phyloP scores from a whole-genome alignment of 495 filamentous ascomycete genomes.

The Corynascus novoguineensis region DNA sequence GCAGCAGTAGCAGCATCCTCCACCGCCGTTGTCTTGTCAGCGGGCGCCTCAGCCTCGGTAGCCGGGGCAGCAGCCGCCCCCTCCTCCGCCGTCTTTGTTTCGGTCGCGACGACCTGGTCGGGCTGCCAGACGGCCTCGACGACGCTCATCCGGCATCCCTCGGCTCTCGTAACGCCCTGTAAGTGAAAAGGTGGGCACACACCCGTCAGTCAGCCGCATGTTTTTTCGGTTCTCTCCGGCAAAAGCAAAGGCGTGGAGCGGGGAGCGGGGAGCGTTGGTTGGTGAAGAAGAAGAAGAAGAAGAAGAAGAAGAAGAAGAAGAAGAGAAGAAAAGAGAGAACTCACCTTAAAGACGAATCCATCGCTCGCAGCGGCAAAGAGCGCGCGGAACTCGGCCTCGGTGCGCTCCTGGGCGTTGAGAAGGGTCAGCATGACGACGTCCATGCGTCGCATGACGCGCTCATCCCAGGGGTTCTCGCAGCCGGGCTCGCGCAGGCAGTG shows the following conservation, averaged over 20 bases:
- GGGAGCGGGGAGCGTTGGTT: too few species aligned
- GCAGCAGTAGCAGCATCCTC: neutral
- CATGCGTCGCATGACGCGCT: constrained; percentile 49
- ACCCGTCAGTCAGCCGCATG: constrained; percentile 1
- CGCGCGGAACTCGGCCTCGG: constrained; percentile 41
- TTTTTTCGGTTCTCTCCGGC: too few species aligned
- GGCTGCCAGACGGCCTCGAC: constrained; percentile 49
- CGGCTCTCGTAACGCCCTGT: constrained; percentile 35
- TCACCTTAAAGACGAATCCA: constrained; percentile 42
- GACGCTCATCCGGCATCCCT: constrained; percentile 46
- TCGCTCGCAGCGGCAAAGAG: constrained; percentile 43
- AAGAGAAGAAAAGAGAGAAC: constrained; percentile 7
- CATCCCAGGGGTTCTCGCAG: constrained; percentile 43
- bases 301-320: neutral
- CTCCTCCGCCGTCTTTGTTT: constrained; percentile 1
- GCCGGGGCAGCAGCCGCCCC: neutral
- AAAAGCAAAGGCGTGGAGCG: too few species aligned
- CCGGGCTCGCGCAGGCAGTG: constrained; percentile 44
- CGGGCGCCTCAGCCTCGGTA: neutral
- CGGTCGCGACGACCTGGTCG: neutral
- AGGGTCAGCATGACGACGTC: constrained; percentile 52
- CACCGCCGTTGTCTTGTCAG: neutral
- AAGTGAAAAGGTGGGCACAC: too few species aligned
- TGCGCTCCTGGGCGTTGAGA: constrained; percentile 52
- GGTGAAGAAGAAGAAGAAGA: too few species aligned